These are phyloP conservation scores for Paramecium caudatum DNA, from an alignment of 73 alveolate species.

Conservation along the genomic window DNA sequence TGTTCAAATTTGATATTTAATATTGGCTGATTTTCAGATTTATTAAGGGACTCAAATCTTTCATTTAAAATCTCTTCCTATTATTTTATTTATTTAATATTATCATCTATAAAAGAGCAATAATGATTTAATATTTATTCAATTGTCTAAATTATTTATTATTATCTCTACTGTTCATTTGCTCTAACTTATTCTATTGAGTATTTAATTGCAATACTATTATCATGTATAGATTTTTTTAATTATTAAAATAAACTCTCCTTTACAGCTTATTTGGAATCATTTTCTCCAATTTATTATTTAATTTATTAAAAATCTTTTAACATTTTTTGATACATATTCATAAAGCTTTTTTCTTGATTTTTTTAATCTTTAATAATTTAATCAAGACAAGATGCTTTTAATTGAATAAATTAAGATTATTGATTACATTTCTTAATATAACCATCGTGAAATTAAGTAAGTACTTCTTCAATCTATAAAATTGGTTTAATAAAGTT, in stretches of 20 bases:
- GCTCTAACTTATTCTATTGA: conserved; percentile 37
- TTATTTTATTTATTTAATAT: background rate
- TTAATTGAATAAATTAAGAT: conserved; percentile 1
- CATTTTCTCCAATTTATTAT: background rate
- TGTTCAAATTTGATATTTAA: conserved; percentile 32
- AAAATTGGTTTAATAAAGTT: conserved; percentile 7
- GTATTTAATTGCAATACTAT: background rate
- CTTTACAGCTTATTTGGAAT: background rate
- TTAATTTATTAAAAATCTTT: conserved; percentile 30
- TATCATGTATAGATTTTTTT: conserved; percentile 17
- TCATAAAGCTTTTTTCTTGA: conserved; percentile 50
- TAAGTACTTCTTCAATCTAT: background rate
- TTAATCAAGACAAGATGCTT: conserved; percentile 28
- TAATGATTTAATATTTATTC: conserved; percentile 12
- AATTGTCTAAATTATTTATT: conserved; percentile 18
- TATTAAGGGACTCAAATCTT: too few relatives aligned
- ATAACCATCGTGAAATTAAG: background rate
- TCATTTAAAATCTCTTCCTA: conserved; percentile 16
- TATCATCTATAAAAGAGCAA: conserved; percentile 46
- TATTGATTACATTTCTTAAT: background rate
- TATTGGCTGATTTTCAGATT: background rate
- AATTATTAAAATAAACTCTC: background rate
- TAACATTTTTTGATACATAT: conserved; percentile 66
- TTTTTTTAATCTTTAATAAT: conserved; percentile 38
- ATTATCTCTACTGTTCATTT: conserved; percentile 28